phyloP scores from a whole-genome alignment of 495 filamentous ascomycete genomes.

The Neurospora sp. region DNA sequence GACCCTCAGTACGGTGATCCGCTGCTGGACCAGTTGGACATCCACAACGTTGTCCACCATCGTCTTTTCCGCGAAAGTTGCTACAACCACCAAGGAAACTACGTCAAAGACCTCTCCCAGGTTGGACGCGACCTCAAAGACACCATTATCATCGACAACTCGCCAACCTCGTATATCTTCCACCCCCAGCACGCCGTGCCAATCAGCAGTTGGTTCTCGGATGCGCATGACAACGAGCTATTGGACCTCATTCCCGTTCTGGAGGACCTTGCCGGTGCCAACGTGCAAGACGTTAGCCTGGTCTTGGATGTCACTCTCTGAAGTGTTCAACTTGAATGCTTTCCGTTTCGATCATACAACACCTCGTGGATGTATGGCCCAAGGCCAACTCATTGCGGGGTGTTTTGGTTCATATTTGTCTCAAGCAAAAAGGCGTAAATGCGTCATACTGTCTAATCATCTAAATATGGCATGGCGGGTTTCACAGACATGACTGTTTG shows the following conservation, averaged over 20 bases:
- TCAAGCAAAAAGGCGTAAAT: conserved; percentile 3
- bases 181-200: conserved; percentile 98
- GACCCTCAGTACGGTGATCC: conserved; percentile 83
- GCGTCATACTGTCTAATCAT: conserved; percentile 21
- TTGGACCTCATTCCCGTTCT: conserved; percentile 97
- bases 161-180: conserved; percentile 98
- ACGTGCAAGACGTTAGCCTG: conserved; percentile 91
- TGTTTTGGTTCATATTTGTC: conserved; percentile 23
- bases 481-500: conserved; percentile 1
- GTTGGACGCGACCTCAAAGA: conserved; percentile 91
- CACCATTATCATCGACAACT: conserved; percentile 99
- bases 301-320: conserved; percentile 93
- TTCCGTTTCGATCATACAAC: conserved; percentile 17
- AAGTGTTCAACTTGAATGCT: conserved; percentile 29
- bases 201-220: conserved; percentile 99
- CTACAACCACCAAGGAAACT: conserved; percentile 99
- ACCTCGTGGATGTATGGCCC: conserved; percentile 3
- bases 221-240: conserved; percentile 98
- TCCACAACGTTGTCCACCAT: conserved; percentile 94
- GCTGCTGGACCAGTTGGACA: conserved; percentile 90
- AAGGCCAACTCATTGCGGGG: conserved; percentile 38
- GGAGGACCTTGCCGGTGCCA: conserved; percentile 80
- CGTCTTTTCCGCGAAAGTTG: conserved; percentile 95
- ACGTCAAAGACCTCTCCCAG: conserved; percentile 98
- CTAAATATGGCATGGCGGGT: conserved; percentile 13